Conservation (phyloP, 2,329 filamentous ascomycete genomes). For the Fusarium sp. region DNA sequence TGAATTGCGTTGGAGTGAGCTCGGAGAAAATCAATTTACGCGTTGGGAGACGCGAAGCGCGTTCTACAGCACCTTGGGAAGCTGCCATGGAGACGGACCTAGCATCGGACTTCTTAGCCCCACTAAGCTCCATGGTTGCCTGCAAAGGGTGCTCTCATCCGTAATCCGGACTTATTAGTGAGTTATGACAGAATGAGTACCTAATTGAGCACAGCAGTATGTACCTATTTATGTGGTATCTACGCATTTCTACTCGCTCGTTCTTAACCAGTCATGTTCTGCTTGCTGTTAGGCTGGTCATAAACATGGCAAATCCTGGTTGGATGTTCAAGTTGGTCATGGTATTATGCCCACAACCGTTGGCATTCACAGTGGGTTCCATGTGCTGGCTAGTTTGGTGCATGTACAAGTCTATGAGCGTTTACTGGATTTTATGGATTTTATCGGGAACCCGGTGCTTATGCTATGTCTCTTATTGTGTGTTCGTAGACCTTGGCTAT, state of each 20-base stretch:
- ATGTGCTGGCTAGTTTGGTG: background rate
- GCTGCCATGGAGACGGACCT: background rate
- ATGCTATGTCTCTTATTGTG: no score
- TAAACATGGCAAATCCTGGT: background rate
- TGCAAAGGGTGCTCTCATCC: background rate
- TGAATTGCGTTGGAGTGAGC: conserved; percentile 19
- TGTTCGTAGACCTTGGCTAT: background rate
- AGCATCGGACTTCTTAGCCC: background rate
- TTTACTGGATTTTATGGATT: no score
- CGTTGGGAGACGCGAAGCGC: conserved; percentile 38
- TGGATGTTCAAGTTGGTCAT: background rate
- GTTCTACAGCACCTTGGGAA: conserved; percentile 7
- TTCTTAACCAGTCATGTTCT: background rate
- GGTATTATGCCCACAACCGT: background rate
- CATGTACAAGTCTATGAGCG: background rate
- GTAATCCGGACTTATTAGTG: background rate
- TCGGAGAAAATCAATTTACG: conserved; percentile 45
- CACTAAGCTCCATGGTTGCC: background rate
- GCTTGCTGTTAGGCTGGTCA: background rate
- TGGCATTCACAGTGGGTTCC: background rate
- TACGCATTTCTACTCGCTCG: background rate
- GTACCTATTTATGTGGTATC: background rate
- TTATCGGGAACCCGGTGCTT: background rate
- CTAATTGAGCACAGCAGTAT: background rate
- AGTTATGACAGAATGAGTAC: background rate